phyloP scores from a whole-genome alignment of 2,329 filamentous ascomycete genomes.

The Colletotrichum chrysophilum region DNA sequence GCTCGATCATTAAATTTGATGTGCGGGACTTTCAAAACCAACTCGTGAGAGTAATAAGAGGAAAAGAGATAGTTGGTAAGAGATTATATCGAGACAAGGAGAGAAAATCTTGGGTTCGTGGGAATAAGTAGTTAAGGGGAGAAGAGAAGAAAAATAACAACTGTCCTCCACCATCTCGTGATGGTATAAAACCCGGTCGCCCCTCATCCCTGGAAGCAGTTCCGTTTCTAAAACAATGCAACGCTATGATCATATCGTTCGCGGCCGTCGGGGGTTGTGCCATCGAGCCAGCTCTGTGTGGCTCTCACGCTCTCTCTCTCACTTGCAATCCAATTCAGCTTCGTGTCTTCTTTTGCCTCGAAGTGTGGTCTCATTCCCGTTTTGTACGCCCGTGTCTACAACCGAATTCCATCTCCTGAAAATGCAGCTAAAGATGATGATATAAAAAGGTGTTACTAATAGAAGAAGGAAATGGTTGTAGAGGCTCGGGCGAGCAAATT shows the following conservation, averaged over 20 bases:
- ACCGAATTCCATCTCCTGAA: constrained; percentile 9
- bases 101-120: not conserved
- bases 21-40: not conserved
- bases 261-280: constrained; percentile 18
- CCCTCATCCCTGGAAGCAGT: not conserved
- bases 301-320: constrained; percentile 3
- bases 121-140: not conserved
- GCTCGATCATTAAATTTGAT: not conserved
- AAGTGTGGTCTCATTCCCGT: not conserved
- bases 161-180: not conserved
- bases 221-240: constrained; percentile 15
- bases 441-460: not conserved
- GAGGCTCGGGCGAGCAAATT: constrained; percentile 3
- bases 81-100: constrained; percentile 1
- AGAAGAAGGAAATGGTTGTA: constrained; percentile 10
- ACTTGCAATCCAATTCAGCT: not conserved
- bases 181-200: not conserved
- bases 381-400: constrained; percentile 20
- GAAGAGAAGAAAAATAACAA: not conserved
- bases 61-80: not conserved
- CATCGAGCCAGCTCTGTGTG: constrained; percentile 25
- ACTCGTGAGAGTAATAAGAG: not conserved
- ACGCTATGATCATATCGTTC: constrained; percentile 18
- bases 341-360: not conserved
- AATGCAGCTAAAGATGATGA: constrained; percentile 10